Evolutionary conservation across 495 filamentous ascomycete genomes (phyloP), one percentile per base, ranked within the genome.

Genomic region (Aspergillus saccharolyticus): DNA sequence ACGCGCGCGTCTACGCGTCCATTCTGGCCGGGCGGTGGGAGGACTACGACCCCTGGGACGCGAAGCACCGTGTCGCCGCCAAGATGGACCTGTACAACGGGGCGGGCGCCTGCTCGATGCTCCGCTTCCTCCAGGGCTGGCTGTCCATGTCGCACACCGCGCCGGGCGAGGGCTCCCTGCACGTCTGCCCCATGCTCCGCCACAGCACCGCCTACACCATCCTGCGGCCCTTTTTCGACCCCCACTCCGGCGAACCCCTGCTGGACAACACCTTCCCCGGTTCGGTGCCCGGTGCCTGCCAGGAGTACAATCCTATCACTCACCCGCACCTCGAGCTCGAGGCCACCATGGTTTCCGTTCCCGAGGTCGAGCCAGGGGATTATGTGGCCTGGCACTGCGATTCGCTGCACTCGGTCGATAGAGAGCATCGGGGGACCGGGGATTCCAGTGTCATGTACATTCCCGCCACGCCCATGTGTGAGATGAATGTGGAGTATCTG

Each of bases 361-460:
- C 91, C 0, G 70, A 76, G 18, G 88, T 96, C 15, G 76, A 74
- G 39, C 91, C 91, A 1, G 91, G 91, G 2, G 91, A 96, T 66
- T 95, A 87, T 66, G 91, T 96, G 0, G 85, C 85, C 1, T 96
- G 91, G 91, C 91, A 96, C 69, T 96, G 91, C 63, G 91, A 96
- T 50, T 58, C 84, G 69, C 81, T 63, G 84, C 91, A 96, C 63
- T 85, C 89, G 0, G 91, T 96, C 1, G 91, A 96, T 64, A 88
- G 84, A 52, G 72, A 83, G 9, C 91, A 96, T 66, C 72, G 70
- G 2, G 91, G 91, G 5, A 74, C 65, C 16, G 70, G 75, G 0
- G 91, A 96, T 65, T 87, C 85, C 0, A 89, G 85, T 47, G 91
- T 96, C 1, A 64, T 96, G 42, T 96, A 96, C 62, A 95, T 96